A percentile compares a stretch with the other conserved stretches of the same genome.
Conservation (phyloP, 2,329 filamentous ascomycete genomes). For the Exophiala oligosperma region DNA sequence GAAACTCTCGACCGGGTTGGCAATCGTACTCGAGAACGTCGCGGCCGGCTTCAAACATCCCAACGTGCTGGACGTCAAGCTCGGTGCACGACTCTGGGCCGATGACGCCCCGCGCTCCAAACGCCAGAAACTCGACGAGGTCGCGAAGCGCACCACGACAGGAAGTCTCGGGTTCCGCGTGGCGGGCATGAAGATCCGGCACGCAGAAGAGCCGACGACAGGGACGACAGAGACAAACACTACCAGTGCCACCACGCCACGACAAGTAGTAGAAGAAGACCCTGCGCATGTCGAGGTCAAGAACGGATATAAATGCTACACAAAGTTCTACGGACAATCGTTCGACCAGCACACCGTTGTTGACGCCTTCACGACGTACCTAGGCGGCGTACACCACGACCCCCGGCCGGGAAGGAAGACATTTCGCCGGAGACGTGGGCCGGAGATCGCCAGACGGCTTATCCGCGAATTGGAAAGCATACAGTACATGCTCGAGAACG, state of each 20-base stretch:
- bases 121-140: slow-evolving; percentile 22
- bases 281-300: slow-evolving; percentile 35
- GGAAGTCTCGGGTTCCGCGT: slow-evolving; percentile 61
- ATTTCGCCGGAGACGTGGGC: slow-evolving; percentile 42
- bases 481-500: slow-evolving; percentile 51
- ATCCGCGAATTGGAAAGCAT: slow-evolving; percentile 44
- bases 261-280: slow-evolving; percentile 33
- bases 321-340: slow-evolving; percentile 65
- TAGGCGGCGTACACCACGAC: slow-evolving; percentile 37
- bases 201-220: slow-evolving; percentile 32
- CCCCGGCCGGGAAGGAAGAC: slow-evolving; percentile 9
- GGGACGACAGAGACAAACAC: slow-evolving; percentile 33
- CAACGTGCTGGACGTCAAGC: slow-evolving; percentile 91
- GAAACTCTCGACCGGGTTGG: slow-evolving; percentile 72
- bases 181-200: slow-evolving; percentile 64
- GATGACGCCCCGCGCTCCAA: slow-evolving; percentile 59
- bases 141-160: slow-evolving; percentile 19
- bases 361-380: slow-evolving; percentile 59
- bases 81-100: slow-evolving; percentile 83
- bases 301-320: slow-evolving; percentile 59
- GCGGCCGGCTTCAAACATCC: slow-evolving; percentile 77
- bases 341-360: slow-evolving; percentile 56
- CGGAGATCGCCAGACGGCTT: slow-evolving; percentile 43
- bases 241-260: slow-evolving; percentile 37
- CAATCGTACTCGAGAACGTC: slow-evolving; percentile 83